Evolutionary conservation across 768 basidiomycete species (phyloP).

Genomic region (Dacryopinax spathularia): DNA sequence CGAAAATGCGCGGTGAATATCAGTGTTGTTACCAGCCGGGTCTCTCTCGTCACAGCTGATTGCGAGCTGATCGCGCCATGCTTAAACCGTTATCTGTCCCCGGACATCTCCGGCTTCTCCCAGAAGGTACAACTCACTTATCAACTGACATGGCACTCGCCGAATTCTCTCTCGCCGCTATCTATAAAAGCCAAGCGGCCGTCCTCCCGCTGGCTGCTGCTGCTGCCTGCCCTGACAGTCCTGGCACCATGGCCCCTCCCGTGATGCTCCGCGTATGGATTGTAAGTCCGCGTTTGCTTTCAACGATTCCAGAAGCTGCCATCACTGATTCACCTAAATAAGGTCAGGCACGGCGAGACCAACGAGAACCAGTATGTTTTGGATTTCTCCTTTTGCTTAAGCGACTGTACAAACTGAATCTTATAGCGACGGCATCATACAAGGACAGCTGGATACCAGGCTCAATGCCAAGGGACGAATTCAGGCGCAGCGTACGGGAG

Average conservation of each 20-base stretch:
- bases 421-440: slow-evolving; percentile 34
- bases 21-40: not conserved
- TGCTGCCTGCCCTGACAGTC: not conserved
- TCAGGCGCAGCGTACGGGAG: slow-evolving; percentile 45
- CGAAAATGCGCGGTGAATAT: not conserved
- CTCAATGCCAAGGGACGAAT: slow-evolving; percentile 47
- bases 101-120: slow-evolving; percentile 3
- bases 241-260: not conserved
- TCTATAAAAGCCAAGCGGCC: slow-evolving; percentile 4
- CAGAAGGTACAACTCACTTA: not conserved
- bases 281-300: not conserved
- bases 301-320: not conserved
- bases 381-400: not conserved
- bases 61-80: slow-evolving; percentile 4
- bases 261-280: slow-evolving; percentile 1
- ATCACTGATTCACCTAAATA: not conserved
- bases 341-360: not conserved
- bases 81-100: slow-evolving; percentile 3
- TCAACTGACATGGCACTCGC: slow-evolving; percentile 2
- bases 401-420: not conserved
- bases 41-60: slow-evolving; percentile 2
- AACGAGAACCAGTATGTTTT: not conserved
- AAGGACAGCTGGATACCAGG: slow-evolving; percentile 59
- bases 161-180: not conserved
- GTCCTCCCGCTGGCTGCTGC: not conserved